Percentiles rank a stretch among this genome's conserved stretches.
phyloP scores from a whole-genome alignment of 1,139 yeast genomes.

The Blastobotrys proliferans region DNA sequence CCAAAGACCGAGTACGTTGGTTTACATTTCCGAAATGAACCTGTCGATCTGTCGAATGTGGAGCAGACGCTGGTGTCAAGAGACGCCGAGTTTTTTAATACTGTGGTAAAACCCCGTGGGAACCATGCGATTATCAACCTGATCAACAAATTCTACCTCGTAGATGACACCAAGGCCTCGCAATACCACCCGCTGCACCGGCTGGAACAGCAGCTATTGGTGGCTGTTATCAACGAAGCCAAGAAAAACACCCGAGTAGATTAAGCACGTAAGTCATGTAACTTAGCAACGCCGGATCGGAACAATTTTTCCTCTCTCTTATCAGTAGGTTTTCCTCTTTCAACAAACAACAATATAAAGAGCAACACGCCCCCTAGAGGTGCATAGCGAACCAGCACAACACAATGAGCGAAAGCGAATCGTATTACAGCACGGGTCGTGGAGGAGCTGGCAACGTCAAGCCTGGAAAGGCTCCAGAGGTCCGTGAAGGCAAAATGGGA shows the following conservation, averaged over 20 bases:
- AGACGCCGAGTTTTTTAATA: conserved; percentile 11
- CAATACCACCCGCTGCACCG: conserved; percentile 5
- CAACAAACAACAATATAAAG: not conserved
- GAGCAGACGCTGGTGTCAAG: conserved; percentile 12
- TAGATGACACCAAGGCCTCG: not conserved
- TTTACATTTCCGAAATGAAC: conserved; percentile 21
- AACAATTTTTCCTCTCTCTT: not conserved
- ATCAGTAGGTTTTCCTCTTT: not conserved
- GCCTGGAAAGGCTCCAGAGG: conserved; percentile 44
- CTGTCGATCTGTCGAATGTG: conserved; percentile 23
- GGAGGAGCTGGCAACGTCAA: conserved; percentile 79
- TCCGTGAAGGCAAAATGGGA: conserved; percentile 41
- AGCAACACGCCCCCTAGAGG: not conserved
- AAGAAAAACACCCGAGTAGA: conserved; percentile 6
- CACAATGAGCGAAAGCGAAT: not conserved
- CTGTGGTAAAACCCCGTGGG: conserved; percentile 14
- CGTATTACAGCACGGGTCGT: conserved; percentile 58
- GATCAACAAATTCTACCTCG: conserved; percentile 7
- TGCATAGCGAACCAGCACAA: not conserved
- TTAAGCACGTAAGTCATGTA: not conserved
- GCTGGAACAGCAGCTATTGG: conserved; percentile 15
- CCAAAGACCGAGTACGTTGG: conserved; percentile 22
- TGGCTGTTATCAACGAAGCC: conserved; percentile 6
- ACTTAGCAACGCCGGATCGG: not conserved
- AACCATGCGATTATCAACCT: conserved; percentile 11